Percentiles rank a stretch among this genome's conserved stretches.
phyloP scores from a whole-genome alignment of 2,329 filamentous ascomycete genomes.

The Cercospora berteroae region DNA sequence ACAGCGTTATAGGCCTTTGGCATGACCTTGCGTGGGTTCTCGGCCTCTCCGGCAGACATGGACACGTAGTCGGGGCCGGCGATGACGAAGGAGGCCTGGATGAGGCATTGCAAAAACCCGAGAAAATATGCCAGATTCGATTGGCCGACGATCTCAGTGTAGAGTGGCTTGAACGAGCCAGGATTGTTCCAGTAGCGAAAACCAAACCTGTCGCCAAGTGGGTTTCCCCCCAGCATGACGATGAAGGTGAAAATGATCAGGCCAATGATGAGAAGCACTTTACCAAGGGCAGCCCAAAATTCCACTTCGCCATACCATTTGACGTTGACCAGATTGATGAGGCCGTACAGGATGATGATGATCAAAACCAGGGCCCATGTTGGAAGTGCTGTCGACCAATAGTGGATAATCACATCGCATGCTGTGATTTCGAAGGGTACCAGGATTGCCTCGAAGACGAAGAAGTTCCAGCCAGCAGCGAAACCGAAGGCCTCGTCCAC shows the following conservation, averaged over 20 bases:
- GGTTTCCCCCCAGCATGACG: slow-evolving; percentile 77
- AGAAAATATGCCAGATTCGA: slow-evolving; percentile 69
- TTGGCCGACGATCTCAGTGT: slow-evolving; percentile 46
- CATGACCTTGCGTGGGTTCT: slow-evolving; percentile 67
- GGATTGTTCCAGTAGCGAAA: slow-evolving; percentile 69
- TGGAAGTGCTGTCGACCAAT: slow-evolving; percentile 51
- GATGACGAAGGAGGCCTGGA: slow-evolving; percentile 67
- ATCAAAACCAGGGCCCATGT: slow-evolving; percentile 62
- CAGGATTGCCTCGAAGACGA: slow-evolving; percentile 33
- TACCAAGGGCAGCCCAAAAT: slow-evolving; percentile 58
- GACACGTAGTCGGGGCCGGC: slow-evolving; percentile 66
- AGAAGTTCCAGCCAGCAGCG: slow-evolving; percentile 35
- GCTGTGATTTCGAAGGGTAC: slow-evolving; percentile 43
- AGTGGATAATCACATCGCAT: slow-evolving; percentile 62
- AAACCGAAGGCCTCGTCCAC: slow-evolving; percentile 69
- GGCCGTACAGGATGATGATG: slow-evolving; percentile 55
- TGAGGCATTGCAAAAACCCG: slow-evolving; percentile 73
- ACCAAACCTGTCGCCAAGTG: slow-evolving; percentile 66
- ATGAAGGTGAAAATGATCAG: slow-evolving; percentile 77
- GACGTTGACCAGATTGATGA: slow-evolving; percentile 70
- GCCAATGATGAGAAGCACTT: slow-evolving; percentile 68
- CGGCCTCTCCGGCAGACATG: slow-evolving; percentile 66
- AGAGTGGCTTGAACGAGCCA: slow-evolving; percentile 56
- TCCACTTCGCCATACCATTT: slow-evolving; percentile 75
- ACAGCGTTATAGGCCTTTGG: slow-evolving; percentile 75